These are phyloP conservation scores for Letharia lupina DNA, from an alignment of 495 filamentous ascomycete genomes.

Conservation along the genomic window DNA sequence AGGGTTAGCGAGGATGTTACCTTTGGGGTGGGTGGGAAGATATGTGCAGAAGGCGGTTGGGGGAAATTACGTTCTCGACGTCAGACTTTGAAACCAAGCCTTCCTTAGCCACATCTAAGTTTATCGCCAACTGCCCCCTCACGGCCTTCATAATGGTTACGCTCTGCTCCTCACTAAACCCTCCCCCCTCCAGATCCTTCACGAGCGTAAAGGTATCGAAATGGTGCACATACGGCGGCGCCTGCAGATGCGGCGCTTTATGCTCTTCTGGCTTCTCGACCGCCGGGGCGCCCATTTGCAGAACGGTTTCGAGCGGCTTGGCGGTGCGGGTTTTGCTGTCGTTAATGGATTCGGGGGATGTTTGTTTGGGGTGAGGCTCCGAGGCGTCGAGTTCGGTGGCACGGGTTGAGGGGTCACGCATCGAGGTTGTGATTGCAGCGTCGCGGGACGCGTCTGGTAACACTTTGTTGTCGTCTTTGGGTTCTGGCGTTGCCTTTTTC, in stretches of 20 bases:
- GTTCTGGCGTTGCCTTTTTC: constrained; percentile 26
- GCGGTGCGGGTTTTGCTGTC: constrained; percentile 21
- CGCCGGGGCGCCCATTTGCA: constrained; percentile 42
- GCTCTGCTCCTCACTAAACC: constrained; percentile 52
- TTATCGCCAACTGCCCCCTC: constrained; percentile 53
- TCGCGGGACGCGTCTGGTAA: constrained; percentile 20
- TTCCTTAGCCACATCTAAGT: constrained; percentile 68
- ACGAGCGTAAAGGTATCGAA: constrained; percentile 92
- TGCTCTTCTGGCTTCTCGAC: constrained; percentile 36
- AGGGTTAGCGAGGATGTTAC: neutral
- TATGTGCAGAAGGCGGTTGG: neutral
- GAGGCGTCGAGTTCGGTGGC: constrained; percentile 27
- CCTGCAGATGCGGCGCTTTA: constrained; percentile 57
- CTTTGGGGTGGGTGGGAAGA: neutral
- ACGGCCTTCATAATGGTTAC: constrained; percentile 21
- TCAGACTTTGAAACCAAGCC: constrained; percentile 71
- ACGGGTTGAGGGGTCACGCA: constrained; percentile 15
- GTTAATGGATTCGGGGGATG: constrained; percentile 18
- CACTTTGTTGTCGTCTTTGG: constrained; percentile 16
- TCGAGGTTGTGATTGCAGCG: constrained; percentile 10
- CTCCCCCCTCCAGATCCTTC: constrained; percentile 58
- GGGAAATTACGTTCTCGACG: constrained; percentile 54
- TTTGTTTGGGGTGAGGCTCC: constrained; percentile 30
- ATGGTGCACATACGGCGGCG: constrained; percentile 82
- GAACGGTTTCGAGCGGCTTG: constrained; percentile 57